phyloP scores from a whole-genome alignment of 495 filamentous ascomycete species.

The Penicillium taxi region DNA sequence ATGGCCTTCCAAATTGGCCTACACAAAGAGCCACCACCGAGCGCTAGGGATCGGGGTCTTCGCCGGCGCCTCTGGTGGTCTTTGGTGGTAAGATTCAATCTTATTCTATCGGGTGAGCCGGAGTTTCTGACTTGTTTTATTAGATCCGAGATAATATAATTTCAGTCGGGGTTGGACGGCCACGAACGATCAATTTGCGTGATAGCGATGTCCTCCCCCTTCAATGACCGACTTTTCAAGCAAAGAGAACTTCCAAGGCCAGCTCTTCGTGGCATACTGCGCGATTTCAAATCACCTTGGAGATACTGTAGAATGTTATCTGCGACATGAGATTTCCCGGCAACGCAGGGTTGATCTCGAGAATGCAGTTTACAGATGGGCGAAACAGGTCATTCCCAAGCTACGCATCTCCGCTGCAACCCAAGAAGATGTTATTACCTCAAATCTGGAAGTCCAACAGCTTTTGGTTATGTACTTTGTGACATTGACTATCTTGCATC shows the following conservation, averaged over 20 bases:
- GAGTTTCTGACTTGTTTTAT: neutral
- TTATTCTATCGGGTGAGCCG: neutral
- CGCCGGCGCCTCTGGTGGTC: slow-evolving; percentile 25
- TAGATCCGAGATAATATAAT: slow-evolving; percentile 27
- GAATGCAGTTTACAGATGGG: slow-evolving; percentile 24
- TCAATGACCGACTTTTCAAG: slow-evolving; percentile 21
- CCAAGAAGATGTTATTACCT: slow-evolving; percentile 16
- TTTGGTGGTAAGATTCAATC: slow-evolving; percentile 15
- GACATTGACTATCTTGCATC: slow-evolving; percentile 19
- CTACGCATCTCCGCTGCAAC: slow-evolving; percentile 10
- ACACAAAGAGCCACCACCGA: slow-evolving; percentile 21
- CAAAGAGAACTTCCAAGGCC: slow-evolving; percentile 19
- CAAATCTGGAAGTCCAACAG: slow-evolving; percentile 18
- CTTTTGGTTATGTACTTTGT: slow-evolving; percentile 24
- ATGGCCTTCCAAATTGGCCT: slow-evolving; percentile 27
- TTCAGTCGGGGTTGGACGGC: slow-evolving; percentile 23
- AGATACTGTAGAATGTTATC: slow-evolving; percentile 22
- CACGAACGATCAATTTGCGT: slow-evolving; percentile 22
- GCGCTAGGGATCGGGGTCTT: slow-evolving; percentile 18
- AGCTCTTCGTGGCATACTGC: slow-evolving; percentile 21
- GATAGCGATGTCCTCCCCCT: slow-evolving; percentile 25
- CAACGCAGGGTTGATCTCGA: slow-evolving; percentile 21
- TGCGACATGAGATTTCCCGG: slow-evolving; percentile 20
- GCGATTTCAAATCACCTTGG: slow-evolving; percentile 21
- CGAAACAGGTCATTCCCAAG: slow-evolving; percentile 23